Conservation (phyloP, 257 asterid species). For the Avicennia marina region DNA sequence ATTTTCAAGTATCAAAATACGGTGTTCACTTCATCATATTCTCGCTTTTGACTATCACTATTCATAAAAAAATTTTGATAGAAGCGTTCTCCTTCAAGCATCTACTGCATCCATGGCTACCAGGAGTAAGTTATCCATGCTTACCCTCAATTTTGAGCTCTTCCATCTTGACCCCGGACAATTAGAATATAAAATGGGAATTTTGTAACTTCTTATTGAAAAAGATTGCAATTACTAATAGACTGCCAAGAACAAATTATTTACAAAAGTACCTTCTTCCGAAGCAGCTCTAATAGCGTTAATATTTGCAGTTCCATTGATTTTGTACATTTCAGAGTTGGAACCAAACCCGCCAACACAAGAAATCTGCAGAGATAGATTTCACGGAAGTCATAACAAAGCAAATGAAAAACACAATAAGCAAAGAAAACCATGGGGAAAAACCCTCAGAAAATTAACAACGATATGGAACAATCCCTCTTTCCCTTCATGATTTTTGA, state of each 20-base stretch:
- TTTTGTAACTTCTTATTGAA: neutral
- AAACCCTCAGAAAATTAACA: too few relatives aligned
- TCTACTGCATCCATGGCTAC: too few relatives aligned
- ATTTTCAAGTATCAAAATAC: too few relatives aligned
- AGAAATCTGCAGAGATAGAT: conserved; percentile 60
- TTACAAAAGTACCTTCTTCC: conserved; percentile 61
- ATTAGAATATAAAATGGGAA: neutral
- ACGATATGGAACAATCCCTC: neutral
- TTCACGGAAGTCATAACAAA: neutral
- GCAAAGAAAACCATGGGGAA: too few relatives aligned
- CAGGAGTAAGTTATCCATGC: neutral
- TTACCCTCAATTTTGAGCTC: neutral
- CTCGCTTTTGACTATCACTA: too few relatives aligned
- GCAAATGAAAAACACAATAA: neutral
- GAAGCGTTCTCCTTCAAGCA: too few relatives aligned
- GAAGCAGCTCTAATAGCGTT: conserved; percentile 95
- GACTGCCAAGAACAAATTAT: conserved; percentile 1
- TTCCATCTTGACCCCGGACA: neutral
- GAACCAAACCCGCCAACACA: conserved; percentile 99
- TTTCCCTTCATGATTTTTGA: too few relatives aligned
- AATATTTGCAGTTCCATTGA: conserved; percentile 95
- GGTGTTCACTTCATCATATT: too few relatives aligned
- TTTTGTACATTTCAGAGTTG: conserved; percentile 82
- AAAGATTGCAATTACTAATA: neutral
- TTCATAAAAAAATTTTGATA: too few relatives aligned